These are phyloP conservation scores for Oryza glaberrima DNA, from an alignment of 176 grass and related monocot genomes.

Conservation along the genomic window DNA sequence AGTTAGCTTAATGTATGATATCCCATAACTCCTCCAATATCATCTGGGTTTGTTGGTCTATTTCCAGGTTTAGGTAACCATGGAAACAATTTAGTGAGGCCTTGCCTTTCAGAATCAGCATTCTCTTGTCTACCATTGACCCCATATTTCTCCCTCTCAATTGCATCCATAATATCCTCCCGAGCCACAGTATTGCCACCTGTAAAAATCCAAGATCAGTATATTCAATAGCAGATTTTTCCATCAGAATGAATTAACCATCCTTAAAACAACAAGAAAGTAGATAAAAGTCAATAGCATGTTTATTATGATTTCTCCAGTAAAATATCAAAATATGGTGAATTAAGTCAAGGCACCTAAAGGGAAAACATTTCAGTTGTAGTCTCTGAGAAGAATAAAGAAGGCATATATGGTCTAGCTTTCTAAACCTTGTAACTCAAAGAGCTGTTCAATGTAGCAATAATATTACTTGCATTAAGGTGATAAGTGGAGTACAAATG, in stretches of 20 bases:
- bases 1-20: conserved; percentile 77
- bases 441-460: neutral
- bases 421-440: conserved; percentile 19
- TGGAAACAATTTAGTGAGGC: conserved; percentile 81
- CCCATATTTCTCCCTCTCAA: conserved; percentile 95
- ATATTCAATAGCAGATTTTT: conserved; percentile 9
- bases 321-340: conserved; percentile 30
- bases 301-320: neutral
- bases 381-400: neutral
- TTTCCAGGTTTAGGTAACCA: conserved; percentile 75
- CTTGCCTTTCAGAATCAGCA: conserved; percentile 53
- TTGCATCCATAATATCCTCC: conserved; percentile 93
- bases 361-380: neutral
- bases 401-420: neutral
- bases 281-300: neutral
- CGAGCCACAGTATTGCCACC: conserved; percentile 65
- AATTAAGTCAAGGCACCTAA: neutral
- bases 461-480: conserved; percentile 14
- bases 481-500: conserved; percentile 17
- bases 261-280: neutral
- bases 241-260: neutral
- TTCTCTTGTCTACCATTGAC: conserved; percentile 66
- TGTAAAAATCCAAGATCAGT: conserved; percentile 37
- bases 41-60: conserved; percentile 65
- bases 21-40: conserved; percentile 69